A percentile compares a stretch with the other conserved stretches of the same genome.
phyloP scores from a whole-genome alignment of 352 stramenopile genomes.

The Thraustochytrium striatum region DNA sequence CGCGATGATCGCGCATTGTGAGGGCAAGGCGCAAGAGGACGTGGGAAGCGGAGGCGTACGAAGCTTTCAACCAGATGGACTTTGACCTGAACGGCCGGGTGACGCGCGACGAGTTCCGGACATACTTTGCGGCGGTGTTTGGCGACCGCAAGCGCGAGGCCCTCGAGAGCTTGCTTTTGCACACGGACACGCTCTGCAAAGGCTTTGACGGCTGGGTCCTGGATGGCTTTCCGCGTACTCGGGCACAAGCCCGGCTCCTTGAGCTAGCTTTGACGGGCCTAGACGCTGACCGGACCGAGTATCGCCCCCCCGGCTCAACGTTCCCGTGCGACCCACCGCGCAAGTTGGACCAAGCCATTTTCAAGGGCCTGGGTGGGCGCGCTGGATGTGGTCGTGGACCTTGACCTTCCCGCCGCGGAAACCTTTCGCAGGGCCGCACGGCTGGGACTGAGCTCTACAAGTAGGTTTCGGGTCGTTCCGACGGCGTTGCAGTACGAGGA shows the following conservation, averaged over 20 bases:
- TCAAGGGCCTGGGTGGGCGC: not conserved
- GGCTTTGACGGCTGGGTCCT: conserved; percentile 26
- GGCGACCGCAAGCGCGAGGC: conserved; percentile 12
- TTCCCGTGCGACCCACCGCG: not conserved
- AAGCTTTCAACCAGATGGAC: conserved; percentile 45
- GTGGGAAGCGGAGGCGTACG: conserved; percentile 36
- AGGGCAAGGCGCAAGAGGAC: conserved; percentile 18
- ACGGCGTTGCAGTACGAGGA: not conserved
- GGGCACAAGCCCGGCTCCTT: conserved; percentile 7
- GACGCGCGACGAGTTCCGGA: conserved; percentile 38
- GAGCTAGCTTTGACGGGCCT: conserved; percentile 14
- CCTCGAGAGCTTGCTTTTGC: not conserved
- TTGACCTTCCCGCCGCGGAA: not conserved
- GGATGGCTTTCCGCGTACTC: conserved; percentile 26
- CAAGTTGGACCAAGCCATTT: not conserved
- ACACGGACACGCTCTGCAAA: not conserved
- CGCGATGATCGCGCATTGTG: conserved; percentile 26
- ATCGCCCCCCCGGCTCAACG: not conserved
- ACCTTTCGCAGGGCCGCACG: conserved; percentile 8
- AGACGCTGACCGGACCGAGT: conserved; percentile 18
- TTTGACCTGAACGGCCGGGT: conserved; percentile 43
- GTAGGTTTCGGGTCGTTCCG: conserved; percentile 6
- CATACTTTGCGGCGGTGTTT: conserved; percentile 33
- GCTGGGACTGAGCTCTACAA: not conserved
- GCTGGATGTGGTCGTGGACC: conserved; percentile 1